Percentiles rank a stretch among this genome's conserved stretches.
Conservation (phyloP, 2,329 filamentous ascomycete species). For the Aspergillus oerlinghausenensis region DNA sequence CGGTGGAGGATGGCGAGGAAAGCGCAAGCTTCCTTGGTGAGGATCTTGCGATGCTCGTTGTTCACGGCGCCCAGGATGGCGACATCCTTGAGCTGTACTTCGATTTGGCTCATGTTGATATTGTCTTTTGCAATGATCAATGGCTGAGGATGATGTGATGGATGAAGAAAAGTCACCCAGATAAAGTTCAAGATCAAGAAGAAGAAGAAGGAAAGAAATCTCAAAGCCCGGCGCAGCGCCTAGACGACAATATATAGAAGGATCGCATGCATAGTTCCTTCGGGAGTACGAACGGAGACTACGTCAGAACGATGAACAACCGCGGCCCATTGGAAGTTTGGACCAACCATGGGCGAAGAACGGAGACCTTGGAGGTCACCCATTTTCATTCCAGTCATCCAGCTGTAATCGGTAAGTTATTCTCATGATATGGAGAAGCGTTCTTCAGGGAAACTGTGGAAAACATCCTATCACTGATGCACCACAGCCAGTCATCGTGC, state of each 20-base stretch:
- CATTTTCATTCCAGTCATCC: not conserved
- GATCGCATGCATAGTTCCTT: not conserved
- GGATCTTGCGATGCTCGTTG: constrained; percentile 79
- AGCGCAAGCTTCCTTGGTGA: constrained; percentile 81
- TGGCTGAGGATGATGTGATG: not conserved
- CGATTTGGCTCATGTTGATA: constrained; percentile 61
- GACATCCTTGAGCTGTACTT: constrained; percentile 81
- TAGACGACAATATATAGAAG: constrained; percentile 8
- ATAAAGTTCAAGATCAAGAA: constrained; percentile 1
- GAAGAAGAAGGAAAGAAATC: not conserved
- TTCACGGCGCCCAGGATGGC: constrained; percentile 75
- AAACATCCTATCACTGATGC: constrained; percentile 1
- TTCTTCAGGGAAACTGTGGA: not conserved
- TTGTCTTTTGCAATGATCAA: not conserved
- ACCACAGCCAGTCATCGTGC: constrained; percentile 5
- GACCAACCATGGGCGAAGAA: not conserved
- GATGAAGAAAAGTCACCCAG: not conserved
- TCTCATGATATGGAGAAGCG: constrained; percentile 3
- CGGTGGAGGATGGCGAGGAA: constrained; percentile 94
- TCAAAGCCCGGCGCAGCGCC: constrained; percentile 1
- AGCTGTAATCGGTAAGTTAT: not conserved
- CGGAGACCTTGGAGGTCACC: not conserved
- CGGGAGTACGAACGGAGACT: constrained; percentile 7
- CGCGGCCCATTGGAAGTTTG: constrained; percentile 18
- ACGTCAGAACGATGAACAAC: constrained; percentile 18